Percentiles rank a stretch among this genome's conserved stretches.
phyloP scores from a whole-genome alignment of 495 filamentous ascomycete species.

The Penicillium longicatenatum region DNA sequence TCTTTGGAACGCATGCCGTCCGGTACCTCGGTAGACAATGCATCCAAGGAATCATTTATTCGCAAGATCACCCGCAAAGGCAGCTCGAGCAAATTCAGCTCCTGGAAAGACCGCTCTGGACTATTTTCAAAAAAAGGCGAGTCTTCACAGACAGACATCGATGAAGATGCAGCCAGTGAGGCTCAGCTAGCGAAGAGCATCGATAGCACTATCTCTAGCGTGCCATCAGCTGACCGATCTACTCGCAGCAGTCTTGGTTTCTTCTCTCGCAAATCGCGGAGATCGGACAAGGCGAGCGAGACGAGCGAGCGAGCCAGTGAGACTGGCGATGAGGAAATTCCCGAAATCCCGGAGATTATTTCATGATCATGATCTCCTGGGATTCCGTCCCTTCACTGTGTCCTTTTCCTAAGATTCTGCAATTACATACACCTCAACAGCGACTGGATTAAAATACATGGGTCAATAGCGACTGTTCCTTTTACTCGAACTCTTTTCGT shows the following conservation, averaged over 20 bases:
- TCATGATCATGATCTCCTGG: too few species aligned
- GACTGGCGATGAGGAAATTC: constrained; percentile 49
- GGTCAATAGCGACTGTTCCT: constrained; percentile 9
- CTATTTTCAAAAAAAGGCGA: constrained; percentile 65
- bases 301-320: constrained; percentile 51
- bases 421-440: constrained; percentile 12
- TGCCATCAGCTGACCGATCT: constrained; percentile 46
- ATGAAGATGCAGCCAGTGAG: constrained; percentile 48
- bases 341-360: constrained; percentile 28
- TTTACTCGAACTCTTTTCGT: too few species aligned
- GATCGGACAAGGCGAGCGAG: constrained; percentile 48
- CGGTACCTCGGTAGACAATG: constrained; percentile 64
- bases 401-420: constrained; percentile 14
- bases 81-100: constrained; percentile 77
- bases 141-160: constrained; percentile 50
- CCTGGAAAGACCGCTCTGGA: constrained; percentile 66
- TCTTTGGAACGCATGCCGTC: constrained; percentile 72
- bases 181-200: constrained; percentile 50
- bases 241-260: constrained; percentile 50
- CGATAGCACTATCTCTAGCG: constrained; percentile 48
- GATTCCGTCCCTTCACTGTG: constrained; percentile 13
- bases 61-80: constrained; percentile 78
- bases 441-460: neutral
- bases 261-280: constrained; percentile 53
- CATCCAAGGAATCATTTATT: constrained; percentile 63